phyloP scores from a whole-genome alignment of 805 yeast genomes.

The Pichia phayaonensis region DNA sequence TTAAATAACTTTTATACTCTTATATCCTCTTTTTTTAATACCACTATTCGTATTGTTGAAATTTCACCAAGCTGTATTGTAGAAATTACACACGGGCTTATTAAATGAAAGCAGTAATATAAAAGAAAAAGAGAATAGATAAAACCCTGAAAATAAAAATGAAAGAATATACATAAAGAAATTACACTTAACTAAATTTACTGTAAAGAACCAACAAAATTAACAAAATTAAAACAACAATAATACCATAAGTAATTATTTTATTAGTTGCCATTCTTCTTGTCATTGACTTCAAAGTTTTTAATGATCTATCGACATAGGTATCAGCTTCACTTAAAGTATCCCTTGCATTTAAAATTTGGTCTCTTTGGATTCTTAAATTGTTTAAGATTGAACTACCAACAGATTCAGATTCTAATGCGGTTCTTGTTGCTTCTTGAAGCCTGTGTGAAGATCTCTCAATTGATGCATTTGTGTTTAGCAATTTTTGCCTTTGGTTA shows the following conservation, averaged over 20 bases:
- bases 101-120: not conserved
- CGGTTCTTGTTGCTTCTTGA: conserved; percentile 81
- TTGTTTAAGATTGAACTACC: conserved; percentile 89
- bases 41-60: not conserved
- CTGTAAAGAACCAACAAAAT: conserved; percentile 78
- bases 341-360: conserved; percentile 76
- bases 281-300: conserved; percentile 85
- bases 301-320: conserved; percentile 82
- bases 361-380: conserved; percentile 88
- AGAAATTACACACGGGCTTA: too few species aligned
- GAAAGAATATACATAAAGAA: not conserved
- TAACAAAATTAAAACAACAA: conserved; percentile 74
- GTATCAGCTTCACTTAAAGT: conserved; percentile 86
- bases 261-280: conserved; percentile 88
- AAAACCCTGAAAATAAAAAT: not conserved
- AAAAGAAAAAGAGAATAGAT: not conserved
- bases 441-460: conserved; percentile 79
- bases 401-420: conserved; percentile 83
- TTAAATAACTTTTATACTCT: not conserved
- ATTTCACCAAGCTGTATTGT: not conserved
- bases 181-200: conserved; percentile 56
- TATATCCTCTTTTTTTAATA: not conserved
- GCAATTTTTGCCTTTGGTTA: conserved; percentile 71
- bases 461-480: conserved; percentile 69
- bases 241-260: conserved; percentile 83